phyloP scores from a whole-genome alignment of 2,329 filamentous ascomycete species.

The Bipolaris gigantea region DNA sequence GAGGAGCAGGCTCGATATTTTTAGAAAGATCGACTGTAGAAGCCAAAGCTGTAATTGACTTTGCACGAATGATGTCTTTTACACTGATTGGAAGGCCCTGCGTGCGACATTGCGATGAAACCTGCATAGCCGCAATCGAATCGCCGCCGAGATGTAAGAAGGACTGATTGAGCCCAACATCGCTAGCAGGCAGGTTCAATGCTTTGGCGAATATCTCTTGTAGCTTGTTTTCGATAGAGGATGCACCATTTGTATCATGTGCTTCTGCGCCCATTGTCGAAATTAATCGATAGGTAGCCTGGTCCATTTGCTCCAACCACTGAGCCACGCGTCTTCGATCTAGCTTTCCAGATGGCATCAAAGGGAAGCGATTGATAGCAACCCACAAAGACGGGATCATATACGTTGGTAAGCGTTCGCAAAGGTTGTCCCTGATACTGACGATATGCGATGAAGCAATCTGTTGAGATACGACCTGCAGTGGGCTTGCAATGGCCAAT shows the following conservation, averaged over 20 bases:
- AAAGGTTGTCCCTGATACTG: constrained; percentile 32
- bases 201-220: constrained; percentile 38
- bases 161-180: constrained; percentile 38
- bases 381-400: constrained; percentile 42
- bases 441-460: constrained; percentile 27
- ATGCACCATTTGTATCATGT: constrained; percentile 17
- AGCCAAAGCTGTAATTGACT: constrained; percentile 35
- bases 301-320: constrained; percentile 38
- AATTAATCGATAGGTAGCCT: constrained; percentile 31
- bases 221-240: constrained; percentile 29
- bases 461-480: constrained; percentile 29
- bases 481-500: not conserved
- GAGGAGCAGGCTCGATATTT: not conserved
- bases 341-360: constrained; percentile 39
- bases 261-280: constrained; percentile 27
- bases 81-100: constrained; percentile 36
- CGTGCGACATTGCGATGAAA: constrained; percentile 36
- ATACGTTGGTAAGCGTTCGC: constrained; percentile 36
- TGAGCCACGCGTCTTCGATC: constrained; percentile 34
- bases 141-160: constrained; percentile 43
- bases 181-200: constrained; percentile 29
- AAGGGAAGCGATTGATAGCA: constrained; percentile 31
- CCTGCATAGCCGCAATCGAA: constrained; percentile 43
- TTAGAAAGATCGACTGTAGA: constrained; percentile 21
- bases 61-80: constrained; percentile 39